phyloP scores from a whole-genome alignment of 768 basidiomycete species.

The Termitomyces sp. region DNA sequence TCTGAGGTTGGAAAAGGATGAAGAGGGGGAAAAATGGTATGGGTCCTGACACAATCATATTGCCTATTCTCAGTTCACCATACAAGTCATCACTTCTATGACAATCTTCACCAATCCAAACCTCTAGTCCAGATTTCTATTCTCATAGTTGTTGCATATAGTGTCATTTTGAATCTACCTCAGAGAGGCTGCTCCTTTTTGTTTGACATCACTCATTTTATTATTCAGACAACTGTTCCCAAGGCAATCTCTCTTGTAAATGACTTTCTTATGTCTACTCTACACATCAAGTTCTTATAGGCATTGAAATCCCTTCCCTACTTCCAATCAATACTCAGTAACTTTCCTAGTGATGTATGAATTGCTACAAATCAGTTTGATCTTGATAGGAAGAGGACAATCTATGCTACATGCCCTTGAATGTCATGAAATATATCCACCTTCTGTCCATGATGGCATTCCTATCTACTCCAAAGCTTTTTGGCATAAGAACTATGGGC shows the following conservation, averaged over 20 bases:
- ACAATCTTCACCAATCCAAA: background rate
- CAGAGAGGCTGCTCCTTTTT: background rate
- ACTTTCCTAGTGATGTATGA: background rate
- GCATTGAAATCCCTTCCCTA: background rate
- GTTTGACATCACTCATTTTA: background rate
- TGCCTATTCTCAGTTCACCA: too few relatives aligned
- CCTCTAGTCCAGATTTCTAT: background rate
- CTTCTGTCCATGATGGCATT: background rate
- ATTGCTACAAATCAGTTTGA: background rate
- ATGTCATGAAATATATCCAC: background rate
- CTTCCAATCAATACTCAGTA: background rate
- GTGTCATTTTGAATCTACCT: background rate
- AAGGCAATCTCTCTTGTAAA: background rate
- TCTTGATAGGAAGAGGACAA: background rate
- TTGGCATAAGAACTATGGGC: background rate
- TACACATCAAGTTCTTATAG: background rate
- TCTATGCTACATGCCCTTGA: background rate
- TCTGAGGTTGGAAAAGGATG: too few relatives aligned
- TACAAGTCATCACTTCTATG: background rate
- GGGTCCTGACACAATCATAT: too few relatives aligned
- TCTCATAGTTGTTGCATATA: background rate
- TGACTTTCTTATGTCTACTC: background rate
- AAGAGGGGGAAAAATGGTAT: too few relatives aligned
- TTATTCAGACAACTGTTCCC: background rate
- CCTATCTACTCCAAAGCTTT: background rate